Conservation (phyloP, 805 yeast species). For the Wickerhamomyces ciferrii region DNA sequence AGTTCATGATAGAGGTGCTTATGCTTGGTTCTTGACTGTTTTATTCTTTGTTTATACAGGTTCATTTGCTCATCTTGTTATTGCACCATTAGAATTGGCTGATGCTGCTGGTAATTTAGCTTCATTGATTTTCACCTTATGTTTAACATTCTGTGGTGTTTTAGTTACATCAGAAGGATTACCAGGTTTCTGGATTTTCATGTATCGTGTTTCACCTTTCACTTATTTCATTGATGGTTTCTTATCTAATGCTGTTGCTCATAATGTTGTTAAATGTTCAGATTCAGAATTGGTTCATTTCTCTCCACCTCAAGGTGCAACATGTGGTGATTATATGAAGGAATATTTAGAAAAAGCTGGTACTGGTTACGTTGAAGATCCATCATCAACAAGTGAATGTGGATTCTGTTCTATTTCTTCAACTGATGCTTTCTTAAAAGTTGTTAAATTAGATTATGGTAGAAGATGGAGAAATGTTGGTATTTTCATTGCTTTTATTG, state of each 20-base stretch:
- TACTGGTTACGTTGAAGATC: slow-evolving; percentile 17
- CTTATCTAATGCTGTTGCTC: slow-evolving; percentile 51
- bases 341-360: slow-evolving; percentile 27
- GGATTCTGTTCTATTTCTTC: slow-evolving; percentile 44
- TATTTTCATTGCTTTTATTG: slow-evolving; percentile 44
- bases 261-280: slow-evolving; percentile 41
- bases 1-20: slow-evolving; percentile 50
- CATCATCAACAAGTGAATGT: slow-evolving; percentile 43
- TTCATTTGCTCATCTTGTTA: slow-evolving; percentile 51
- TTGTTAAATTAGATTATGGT: slow-evolving; percentile 22
- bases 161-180: slow-evolving; percentile 48
- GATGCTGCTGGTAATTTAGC: slow-evolving; percentile 63
- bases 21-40: slow-evolving; percentile 37
- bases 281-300: slow-evolving; percentile 41
- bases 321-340: slow-evolving; percentile 52
- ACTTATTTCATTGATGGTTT: slow-evolving; percentile 59
- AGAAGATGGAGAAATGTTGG: slow-evolving; percentile 57
- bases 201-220: slow-evolving; percentile 70
- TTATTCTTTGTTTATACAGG: slow-evolving; percentile 50
- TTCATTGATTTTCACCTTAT: slow-evolving; percentile 52
- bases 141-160: slow-evolving; percentile 76
- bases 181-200: slow-evolving; percentile 78
- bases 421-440: slow-evolving; percentile 49
- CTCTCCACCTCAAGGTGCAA: slow-evolving; percentile 46
- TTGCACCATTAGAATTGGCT: slow-evolving; percentile 54